Evolutionary conservation across 2,329 filamentous ascomycete genomes (phyloP).

Genomic region (Fusarium tjaetaba): DNA sequence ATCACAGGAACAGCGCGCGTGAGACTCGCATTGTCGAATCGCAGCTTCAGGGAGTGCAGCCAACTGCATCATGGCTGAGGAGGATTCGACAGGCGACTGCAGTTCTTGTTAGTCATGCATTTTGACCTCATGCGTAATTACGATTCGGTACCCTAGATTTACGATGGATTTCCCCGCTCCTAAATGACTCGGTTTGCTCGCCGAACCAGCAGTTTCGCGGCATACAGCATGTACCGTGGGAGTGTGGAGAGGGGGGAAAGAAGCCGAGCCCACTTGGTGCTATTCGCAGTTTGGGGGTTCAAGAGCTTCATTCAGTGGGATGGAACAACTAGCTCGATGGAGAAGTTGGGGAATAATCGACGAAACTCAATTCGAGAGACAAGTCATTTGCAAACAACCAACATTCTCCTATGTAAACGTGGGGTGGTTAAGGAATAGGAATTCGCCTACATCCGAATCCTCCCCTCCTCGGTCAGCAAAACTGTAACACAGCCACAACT

Average conservation of each 20-base stretch:
- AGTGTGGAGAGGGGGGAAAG: slow-evolving; percentile 23
- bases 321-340: slow-evolving; percentile 9
- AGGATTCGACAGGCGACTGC: neutral
- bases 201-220: slow-evolving; percentile 3
- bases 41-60: neutral
- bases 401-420: slow-evolving; percentile 1
- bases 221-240: slow-evolving; percentile 1
- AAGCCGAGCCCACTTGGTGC: slow-evolving; percentile 11
- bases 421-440: slow-evolving; percentile 1
- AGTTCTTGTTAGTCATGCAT: slow-evolving; percentile 37
- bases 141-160: slow-evolving; percentile 10
- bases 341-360: neutral
- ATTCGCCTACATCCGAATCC: neutral
- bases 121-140: slow-evolving; percentile 28
- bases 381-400: neutral
- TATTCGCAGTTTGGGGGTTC: slow-evolving; percentile 23
- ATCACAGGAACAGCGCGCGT: slow-evolving; percentile 28
- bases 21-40: slow-evolving; percentile 24
- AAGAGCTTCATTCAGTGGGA: neutral
- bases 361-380: neutral
- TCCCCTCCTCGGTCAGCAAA: neutral
- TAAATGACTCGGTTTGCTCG: slow-evolving; percentile 2
- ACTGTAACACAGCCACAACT: slow-evolving; percentile 4
- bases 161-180: slow-evolving; percentile 8
- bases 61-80: slow-evolving; percentile 1